Evolutionary conservation across 805 yeast genomes (phyloP).

Genomic region (Myxozyma geophila): DNA sequence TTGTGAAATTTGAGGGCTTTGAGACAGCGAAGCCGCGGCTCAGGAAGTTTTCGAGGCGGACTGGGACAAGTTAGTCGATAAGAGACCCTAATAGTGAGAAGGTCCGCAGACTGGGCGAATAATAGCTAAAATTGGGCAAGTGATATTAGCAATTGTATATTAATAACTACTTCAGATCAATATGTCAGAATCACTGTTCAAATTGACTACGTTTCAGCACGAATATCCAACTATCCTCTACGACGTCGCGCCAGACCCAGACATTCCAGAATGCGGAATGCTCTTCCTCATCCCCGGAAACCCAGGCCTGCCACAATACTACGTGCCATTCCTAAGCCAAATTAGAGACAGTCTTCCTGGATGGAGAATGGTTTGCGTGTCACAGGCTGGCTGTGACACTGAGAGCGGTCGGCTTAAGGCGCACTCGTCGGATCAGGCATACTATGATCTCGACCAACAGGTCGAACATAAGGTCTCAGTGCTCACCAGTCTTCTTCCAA

Average conservation of each 20-base stretch:
- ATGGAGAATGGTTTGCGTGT: constrained; percentile 61
- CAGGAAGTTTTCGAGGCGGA: too few relatives aligned
- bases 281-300: constrained; percentile 74
- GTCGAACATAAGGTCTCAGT: constrained; percentile 60
- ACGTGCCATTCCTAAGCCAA: constrained; percentile 56
- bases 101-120: too few relatives aligned
- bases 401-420: constrained; percentile 2
- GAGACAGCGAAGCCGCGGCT: too few relatives aligned
- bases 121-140: background rate
- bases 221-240: constrained; percentile 23
- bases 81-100: too few relatives aligned
- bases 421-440: constrained; percentile 35
- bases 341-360: constrained; percentile 51
- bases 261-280: constrained; percentile 40
- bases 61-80: too few relatives aligned
- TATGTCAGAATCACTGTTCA: constrained; percentile 9
- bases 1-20: too few relatives aligned
- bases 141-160: background rate
- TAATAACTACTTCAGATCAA: background rate
- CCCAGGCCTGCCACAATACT: constrained; percentile 73
- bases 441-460: constrained; percentile 57
- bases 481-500: constrained; percentile 46
- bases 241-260: constrained; percentile 25
- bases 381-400: constrained; percentile 64
- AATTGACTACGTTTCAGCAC: constrained; percentile 14